These are phyloP conservation scores for Nasturtium officinale DNA, from an alignment of 345 rosid genomes.

Conservation along the genomic window DNA sequence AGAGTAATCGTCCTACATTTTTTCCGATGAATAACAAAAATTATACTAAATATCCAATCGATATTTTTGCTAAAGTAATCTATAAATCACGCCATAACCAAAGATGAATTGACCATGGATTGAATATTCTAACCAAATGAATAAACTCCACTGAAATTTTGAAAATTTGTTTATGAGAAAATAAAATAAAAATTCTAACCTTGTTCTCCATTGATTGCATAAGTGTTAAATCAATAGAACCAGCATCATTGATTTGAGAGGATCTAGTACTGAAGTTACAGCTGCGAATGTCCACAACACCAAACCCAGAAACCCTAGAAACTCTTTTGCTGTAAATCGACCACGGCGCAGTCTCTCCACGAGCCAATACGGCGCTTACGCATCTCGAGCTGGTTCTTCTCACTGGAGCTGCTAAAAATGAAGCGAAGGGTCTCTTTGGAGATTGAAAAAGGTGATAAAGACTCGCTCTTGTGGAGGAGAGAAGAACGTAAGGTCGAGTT, in stretches of 20 bases:
- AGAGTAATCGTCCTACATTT: too few species aligned
- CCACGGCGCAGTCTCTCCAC: constrained; percentile 28
- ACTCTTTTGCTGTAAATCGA: constrained; percentile 32
- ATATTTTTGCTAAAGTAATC: background rate
- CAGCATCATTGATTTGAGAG: constrained; percentile 75
- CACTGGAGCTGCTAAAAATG: constrained; percentile 16
- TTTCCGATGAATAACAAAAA: background rate
- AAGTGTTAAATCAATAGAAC: constrained; percentile 80
- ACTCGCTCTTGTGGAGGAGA: constrained; percentile 41
- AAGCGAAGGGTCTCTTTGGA: constrained; percentile 33
- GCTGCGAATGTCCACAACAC: constrained; percentile 28
- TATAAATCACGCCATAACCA: background rate
- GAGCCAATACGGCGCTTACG: constrained; percentile 32
- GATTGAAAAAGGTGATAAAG: constrained; percentile 39
- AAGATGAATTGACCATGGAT: background rate
- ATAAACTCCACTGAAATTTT: background rate
- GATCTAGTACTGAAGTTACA: constrained; percentile 57
- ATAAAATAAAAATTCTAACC: constrained; percentile 54
- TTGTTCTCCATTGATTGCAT: constrained; percentile 91
- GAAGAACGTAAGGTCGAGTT: constrained; percentile 48
- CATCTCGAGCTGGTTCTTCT: constrained; percentile 22
- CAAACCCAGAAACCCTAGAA: constrained; percentile 44
- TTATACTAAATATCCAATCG: background rate
- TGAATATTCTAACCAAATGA: too few species aligned
- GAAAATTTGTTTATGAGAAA: background rate